phyloP scores from a whole-genome alignment of 768 basidiomycete species.

The Lactarius vividus region DNA sequence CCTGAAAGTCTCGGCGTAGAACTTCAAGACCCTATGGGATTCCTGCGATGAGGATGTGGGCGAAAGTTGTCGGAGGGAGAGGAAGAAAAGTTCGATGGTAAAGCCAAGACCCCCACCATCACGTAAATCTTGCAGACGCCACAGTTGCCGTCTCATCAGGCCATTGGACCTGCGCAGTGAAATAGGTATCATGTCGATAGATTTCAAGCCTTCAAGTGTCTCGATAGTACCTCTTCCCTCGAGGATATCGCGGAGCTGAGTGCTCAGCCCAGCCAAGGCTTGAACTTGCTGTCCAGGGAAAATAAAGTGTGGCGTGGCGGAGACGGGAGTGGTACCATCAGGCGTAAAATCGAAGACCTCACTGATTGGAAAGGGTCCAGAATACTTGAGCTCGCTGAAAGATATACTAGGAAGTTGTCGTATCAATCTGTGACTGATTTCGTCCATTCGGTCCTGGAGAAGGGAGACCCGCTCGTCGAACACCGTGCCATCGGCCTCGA shows the following conservation, averaged over 20 bases:
- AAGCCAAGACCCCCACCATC: conserved; percentile 1
- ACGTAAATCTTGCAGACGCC: conserved; percentile 14
- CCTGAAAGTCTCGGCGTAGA: not conserved
- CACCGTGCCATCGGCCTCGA: not conserved
- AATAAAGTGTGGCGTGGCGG: too few relatives aligned
- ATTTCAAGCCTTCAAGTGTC: not conserved
- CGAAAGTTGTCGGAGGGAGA: conserved; percentile 1
- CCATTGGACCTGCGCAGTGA: not conserved
- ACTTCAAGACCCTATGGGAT: not conserved
- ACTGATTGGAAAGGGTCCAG: too few relatives aligned
- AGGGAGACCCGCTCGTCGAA: not conserved
- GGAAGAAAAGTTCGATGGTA: conserved; percentile 16
- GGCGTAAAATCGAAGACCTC: too few relatives aligned
- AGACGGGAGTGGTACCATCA: too few relatives aligned
- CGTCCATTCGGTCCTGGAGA: conserved; percentile 5
- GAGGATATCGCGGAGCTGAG: not conserved
- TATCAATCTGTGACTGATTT: not conserved
- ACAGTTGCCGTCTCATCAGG: conserved; percentile 8
- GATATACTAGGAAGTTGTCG: conserved; percentile 8
- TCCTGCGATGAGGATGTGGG: not conserved
- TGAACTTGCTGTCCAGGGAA: not conserved
- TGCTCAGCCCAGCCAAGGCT: not conserved
- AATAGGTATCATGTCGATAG: not conserved
- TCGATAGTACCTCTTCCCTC: not conserved
- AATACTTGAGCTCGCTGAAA: too few relatives aligned